A percentile compares a stretch with the other conserved stretches of the same genome.
Evolutionary conservation across 2,329 filamentous ascomycete genomes (phyloP).

Genomic region (Tolypocladium album): DNA sequence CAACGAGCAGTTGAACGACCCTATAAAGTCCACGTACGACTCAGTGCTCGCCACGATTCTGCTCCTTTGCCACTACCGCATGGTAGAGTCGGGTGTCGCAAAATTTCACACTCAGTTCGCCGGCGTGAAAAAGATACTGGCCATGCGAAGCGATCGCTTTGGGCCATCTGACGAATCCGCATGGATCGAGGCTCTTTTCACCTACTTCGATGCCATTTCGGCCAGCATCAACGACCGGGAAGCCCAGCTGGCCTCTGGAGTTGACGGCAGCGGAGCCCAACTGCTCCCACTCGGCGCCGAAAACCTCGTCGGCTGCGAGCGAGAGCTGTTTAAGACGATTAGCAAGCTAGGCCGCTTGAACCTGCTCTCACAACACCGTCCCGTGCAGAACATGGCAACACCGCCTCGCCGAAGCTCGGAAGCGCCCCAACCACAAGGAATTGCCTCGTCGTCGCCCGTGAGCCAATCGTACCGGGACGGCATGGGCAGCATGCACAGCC

Average conservation of each 20-base stretch:
- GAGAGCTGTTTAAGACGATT: conserved; percentile 76
- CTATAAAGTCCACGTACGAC: conserved; percentile 65
- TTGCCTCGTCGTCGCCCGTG: conserved; percentile 28
- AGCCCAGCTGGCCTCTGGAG: conserved; percentile 61
- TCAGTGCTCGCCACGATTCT: conserved; percentile 81
- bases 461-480: conserved; percentile 30
- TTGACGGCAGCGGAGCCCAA: conserved; percentile 46
- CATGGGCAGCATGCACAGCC: conserved; percentile 13
- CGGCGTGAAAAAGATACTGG: conserved; percentile 81
- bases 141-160: conserved; percentile 48
- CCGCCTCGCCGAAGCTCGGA: conserved; percentile 6
- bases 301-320: conserved; percentile 80
- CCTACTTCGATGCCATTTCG: conserved; percentile 88
- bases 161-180: conserved; percentile 55
- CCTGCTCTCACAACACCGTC: conserved; percentile 62
- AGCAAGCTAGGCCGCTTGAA: conserved; percentile 77
- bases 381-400: conserved; percentile 29
- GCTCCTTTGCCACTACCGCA: conserved; percentile 82
- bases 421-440: conserved; percentile 23
- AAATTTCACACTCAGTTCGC: conserved; percentile 92
- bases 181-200: conserved; percentile 91
- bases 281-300: conserved; percentile 55
- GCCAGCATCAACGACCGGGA: conserved; percentile 88
- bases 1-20: conserved; percentile 74
- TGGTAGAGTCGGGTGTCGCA: conserved; percentile 85